A percentile compares a stretch with the other conserved stretches of the same genome.
Conservation (phyloP, 1,284 basidiomycete genomes). For the Cystobasidium sp. region DNA sequence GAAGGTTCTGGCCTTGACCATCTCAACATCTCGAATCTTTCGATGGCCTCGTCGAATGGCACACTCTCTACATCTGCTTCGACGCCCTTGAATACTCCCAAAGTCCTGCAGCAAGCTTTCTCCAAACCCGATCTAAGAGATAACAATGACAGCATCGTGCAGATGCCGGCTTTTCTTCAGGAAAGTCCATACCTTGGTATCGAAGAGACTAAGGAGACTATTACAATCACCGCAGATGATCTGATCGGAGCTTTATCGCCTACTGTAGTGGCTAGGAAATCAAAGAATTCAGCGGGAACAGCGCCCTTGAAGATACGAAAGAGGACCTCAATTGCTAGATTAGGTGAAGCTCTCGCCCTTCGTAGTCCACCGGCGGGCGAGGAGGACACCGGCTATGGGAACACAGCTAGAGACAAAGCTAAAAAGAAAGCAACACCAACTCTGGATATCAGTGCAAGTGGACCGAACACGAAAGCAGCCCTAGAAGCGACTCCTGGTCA, state of each 20-base stretch:
- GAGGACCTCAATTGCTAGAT: neutral
- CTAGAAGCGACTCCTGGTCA: neutral
- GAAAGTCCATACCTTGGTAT: constrained; percentile 3
- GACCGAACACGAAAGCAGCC: neutral
- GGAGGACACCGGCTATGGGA: no score
- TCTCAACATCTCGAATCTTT: neutral
- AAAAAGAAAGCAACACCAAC: neutral
- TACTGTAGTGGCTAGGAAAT: neutral
- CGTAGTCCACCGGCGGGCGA: neutral
- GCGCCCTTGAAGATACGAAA: neutral
- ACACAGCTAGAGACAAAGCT: neutral
- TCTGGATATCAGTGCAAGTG: neutral
- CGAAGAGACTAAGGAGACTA: neutral
- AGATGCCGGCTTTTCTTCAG: neutral
- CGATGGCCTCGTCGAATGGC: neutral
- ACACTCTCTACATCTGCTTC: constrained; percentile 12
- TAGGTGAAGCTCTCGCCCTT: neutral
- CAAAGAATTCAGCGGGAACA: neutral
- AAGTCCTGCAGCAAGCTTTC: constrained; percentile 15
- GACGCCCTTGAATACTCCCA: constrained; percentile 17
- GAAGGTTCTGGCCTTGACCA: constrained; percentile 61
- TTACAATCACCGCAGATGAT: neutral
- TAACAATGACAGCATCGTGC: neutral
- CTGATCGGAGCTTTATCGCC: neutral
- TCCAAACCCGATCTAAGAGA: neutral